phyloP scores from a whole-genome alignment of 805 yeast species.

The Ogataea neopini region DNA sequence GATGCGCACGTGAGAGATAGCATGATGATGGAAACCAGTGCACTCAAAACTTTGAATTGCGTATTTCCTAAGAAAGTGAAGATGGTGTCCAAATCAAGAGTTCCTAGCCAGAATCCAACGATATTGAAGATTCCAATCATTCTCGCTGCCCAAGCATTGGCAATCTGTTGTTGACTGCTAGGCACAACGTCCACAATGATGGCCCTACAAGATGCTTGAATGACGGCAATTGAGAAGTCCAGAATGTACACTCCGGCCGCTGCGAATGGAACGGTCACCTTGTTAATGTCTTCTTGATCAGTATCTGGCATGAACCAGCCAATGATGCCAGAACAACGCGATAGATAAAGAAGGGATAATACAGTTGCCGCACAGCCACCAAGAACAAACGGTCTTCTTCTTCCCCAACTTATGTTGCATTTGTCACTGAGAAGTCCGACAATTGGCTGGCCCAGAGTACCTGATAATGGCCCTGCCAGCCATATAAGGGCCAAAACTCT shows the following conservation, averaged over 20 bases:
- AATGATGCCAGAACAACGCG: conserved; percentile 47
- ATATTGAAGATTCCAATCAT: conserved; percentile 63
- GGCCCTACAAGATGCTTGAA: conserved; percentile 63
- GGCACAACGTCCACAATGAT: conserved; percentile 63
- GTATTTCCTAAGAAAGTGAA: conserved; percentile 46
- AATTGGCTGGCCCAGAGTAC: conserved; percentile 63
- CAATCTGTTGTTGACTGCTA: conserved; percentile 53
- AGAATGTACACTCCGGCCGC: conserved; percentile 51
- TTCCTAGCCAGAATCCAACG: conserved; percentile 54
- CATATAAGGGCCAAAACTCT: conserved; percentile 56
- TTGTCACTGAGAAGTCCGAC: conserved; percentile 61
- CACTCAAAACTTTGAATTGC: conserved; percentile 53
- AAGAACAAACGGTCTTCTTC: conserved; percentile 58
- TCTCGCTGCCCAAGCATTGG: conserved; percentile 69
- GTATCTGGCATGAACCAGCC: conserved; percentile 31
- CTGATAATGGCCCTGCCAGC: conserved; percentile 69
- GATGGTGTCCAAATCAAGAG: conserved; percentile 41
- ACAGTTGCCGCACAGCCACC: conserved; percentile 54
- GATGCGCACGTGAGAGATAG: conserved; percentile 41
- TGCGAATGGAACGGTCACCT: conserved; percentile 48
- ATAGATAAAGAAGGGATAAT: conserved; percentile 43
- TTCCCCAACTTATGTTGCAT: conserved; percentile 45
- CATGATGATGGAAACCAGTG: conserved; percentile 44
- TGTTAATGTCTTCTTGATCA: conserved; percentile 29
- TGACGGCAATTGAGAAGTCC: conserved; percentile 58